phyloP scores from a whole-genome alignment of 2,329 filamentous ascomycete genomes.

The Fusarium sp. region DNA sequence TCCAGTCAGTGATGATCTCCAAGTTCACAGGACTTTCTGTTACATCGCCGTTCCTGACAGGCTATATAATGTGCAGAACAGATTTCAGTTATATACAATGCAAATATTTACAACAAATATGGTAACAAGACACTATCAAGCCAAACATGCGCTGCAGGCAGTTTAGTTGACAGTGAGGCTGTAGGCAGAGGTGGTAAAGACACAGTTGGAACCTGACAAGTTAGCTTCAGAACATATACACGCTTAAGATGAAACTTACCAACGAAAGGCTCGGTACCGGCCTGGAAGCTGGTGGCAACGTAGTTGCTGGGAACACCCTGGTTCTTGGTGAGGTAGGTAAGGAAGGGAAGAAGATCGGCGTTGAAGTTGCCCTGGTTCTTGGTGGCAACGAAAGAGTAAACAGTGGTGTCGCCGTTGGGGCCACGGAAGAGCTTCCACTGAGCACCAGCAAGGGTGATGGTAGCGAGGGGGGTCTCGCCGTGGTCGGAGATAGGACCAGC shows the following conservation, averaged over 20 bases:
- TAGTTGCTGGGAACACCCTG: constrained; percentile 55
- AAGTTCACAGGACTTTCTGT: too few species aligned
- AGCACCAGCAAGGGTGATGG: constrained; percentile 66
- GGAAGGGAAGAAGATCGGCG: constrained; percentile 71
- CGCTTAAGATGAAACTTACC: constrained; percentile 49
- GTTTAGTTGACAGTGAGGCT: constrained; percentile 35
- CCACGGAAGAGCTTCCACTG: constrained; percentile 73
- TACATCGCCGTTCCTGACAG: too few species aligned
- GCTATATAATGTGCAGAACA: not conserved
- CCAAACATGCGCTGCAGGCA: constrained; percentile 4
- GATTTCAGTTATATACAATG: constrained; percentile 4
- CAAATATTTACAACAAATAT: not conserved
- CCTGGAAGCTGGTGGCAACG: constrained; percentile 45
- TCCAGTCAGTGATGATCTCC: too few species aligned
- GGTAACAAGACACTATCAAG: not conserved
- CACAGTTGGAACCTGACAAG: constrained; percentile 36
- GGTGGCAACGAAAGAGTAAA: constrained; percentile 68
- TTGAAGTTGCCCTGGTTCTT: constrained; percentile 66
- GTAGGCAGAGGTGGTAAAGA: constrained; percentile 38
- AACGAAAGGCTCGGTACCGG: constrained; percentile 70
- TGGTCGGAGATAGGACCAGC: constrained; percentile 66
- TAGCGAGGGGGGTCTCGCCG: constrained; percentile 48
- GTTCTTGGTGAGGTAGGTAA: constrained; percentile 66
- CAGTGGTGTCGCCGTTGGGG: constrained; percentile 70
- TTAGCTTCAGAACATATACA: not conserved